phyloP scores from a whole-genome alignment of 768 basidiomycete species.

The Phylloporus sp. region DNA sequence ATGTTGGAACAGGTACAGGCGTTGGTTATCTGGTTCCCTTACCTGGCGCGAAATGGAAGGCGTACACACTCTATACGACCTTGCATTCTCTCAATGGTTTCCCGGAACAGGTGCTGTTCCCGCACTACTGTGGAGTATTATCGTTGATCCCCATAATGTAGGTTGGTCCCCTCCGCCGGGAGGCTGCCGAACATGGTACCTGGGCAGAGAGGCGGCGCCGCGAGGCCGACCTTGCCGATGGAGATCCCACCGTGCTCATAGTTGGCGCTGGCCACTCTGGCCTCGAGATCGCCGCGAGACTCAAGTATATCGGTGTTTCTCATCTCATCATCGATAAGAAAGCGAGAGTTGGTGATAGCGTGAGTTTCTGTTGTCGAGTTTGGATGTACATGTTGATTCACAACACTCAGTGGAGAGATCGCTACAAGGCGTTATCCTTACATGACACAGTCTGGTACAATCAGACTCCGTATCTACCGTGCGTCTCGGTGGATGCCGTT shows the following conservation, averaged over 20 bases:
- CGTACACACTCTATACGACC: constrained; percentile 55
- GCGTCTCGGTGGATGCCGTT: constrained; percentile 17
- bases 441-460: constrained; percentile 53
- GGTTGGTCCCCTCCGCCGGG: constrained; percentile 41
- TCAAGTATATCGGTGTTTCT: constrained; percentile 55
- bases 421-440: constrained; percentile 55
- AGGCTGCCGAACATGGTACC: constrained; percentile 45
- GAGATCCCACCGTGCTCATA: constrained; percentile 55
- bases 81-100: constrained; percentile 55
- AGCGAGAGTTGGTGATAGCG: constrained; percentile 46
- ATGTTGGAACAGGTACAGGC: constrained; percentile 47
- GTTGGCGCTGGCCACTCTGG: constrained; percentile 69
- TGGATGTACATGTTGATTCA: neutral
- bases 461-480: constrained; percentile 56
- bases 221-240: constrained; percentile 44
- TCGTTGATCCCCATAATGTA: constrained; percentile 2
- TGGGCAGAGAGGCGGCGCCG: constrained; percentile 48
- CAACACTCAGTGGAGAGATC: constrained; percentile 43
- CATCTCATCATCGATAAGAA: constrained; percentile 58
- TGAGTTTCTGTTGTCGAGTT: constrained; percentile 2
- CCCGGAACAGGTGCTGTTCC: constrained; percentile 41
- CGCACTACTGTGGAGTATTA: no score
- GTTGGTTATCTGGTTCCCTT: constrained; percentile 52
- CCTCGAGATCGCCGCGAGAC: constrained; percentile 57
- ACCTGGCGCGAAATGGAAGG: constrained; percentile 49